Evolutionary conservation across 2,329 filamentous ascomycete genomes (phyloP), one percentile per base, ranked within the genome.

Genomic region (Calonectria fujianensis): DNA sequence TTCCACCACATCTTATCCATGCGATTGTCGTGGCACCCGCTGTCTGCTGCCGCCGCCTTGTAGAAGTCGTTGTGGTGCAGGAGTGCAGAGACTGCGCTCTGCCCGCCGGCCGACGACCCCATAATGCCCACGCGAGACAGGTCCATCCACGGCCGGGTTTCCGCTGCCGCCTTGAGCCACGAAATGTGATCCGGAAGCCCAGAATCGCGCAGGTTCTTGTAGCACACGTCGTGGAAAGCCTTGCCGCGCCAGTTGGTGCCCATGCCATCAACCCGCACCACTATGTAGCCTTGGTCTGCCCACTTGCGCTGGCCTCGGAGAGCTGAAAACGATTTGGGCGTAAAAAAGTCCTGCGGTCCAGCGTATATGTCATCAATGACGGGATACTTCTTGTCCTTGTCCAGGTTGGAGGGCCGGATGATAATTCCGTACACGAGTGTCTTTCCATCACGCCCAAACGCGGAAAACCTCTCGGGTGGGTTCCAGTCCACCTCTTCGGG

Each of bases 1-100:
- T 81, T 83, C 82, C 82, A 84, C 77, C 80, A 80, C 11, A 83
- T 24, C 69, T 80, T 80, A 50, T 81, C 82, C 79, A 84, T 80
- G 2, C 82, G 80, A 24, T 84, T 83, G 27, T 84, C 82, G 65
- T 84, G 82, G 7, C 79, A 82, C 2, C 82, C 82, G 11, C 79
- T 78, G 52, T 82, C 78, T 16, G 82, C 79, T 6, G 78, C 73
- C 0, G 80, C 82, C 0, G 77, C 82, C 48, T 76, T 82, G 68
- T 82, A 84, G 39, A 84, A 84, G 48, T 78, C 76, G 24, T 74
- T 59, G 59, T 83, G 80, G 48, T 81, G 79, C 9, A 84, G 65
- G 48, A 84, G 75, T 1, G 75, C 82, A 14, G 77, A 79, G 1
- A 74, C 78, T 0, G 82, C 79, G 51, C 74, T 84, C 37, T 84